These are phyloP conservation scores for Pseudonitzschia multistriata DNA, from an alignment of 108 stramenopile species.

Conservation along the genomic window DNA sequence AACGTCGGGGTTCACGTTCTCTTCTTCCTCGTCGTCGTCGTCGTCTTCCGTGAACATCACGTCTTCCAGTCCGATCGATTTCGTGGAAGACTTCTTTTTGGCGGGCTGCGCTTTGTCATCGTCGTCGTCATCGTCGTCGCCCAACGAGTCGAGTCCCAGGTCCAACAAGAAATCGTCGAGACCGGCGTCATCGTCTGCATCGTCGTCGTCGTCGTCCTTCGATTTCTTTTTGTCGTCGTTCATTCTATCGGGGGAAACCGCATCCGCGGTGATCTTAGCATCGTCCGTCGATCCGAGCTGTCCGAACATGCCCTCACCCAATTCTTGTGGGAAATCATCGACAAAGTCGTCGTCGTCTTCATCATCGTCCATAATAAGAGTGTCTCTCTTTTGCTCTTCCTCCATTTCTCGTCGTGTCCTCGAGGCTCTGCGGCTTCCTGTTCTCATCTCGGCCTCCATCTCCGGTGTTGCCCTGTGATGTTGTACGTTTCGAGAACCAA, in stretches of 20 bases:
- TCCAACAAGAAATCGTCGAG: constrained; percentile 75
- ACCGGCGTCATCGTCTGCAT: constrained; percentile 48
- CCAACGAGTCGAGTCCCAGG: constrained; percentile 66
- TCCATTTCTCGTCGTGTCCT: constrained; percentile 68
- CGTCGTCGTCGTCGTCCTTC: constrained; percentile 42
- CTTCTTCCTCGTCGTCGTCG: constrained; percentile 37
- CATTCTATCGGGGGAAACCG: constrained; percentile 25
- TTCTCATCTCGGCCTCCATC: constrained; percentile 81
- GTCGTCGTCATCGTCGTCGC: constrained; percentile 35
- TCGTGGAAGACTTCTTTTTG: constrained; percentile 6
- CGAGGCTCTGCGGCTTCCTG: constrained; percentile 66
- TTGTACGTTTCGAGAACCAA: background rate
- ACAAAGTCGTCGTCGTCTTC: constrained; percentile 58
- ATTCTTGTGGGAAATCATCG: constrained; percentile 34
- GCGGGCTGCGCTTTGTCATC: constrained; percentile 1
- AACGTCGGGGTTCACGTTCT: constrained; percentile 18
- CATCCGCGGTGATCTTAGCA: constrained; percentile 49
- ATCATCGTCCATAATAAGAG: constrained; percentile 70
- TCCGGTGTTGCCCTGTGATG: constrained; percentile 56
- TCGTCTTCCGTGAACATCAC: constrained; percentile 32
- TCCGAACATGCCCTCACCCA: constrained; percentile 71
- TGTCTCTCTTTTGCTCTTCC: constrained; percentile 50
- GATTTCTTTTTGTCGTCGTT: constrained; percentile 37
- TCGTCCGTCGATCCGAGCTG: constrained; percentile 52
- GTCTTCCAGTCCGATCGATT: constrained; percentile 23